phyloP scores from a whole-genome alignment of 2,329 filamentous ascomycete genomes.

The Teratosphaeria nubilosa region DNA sequence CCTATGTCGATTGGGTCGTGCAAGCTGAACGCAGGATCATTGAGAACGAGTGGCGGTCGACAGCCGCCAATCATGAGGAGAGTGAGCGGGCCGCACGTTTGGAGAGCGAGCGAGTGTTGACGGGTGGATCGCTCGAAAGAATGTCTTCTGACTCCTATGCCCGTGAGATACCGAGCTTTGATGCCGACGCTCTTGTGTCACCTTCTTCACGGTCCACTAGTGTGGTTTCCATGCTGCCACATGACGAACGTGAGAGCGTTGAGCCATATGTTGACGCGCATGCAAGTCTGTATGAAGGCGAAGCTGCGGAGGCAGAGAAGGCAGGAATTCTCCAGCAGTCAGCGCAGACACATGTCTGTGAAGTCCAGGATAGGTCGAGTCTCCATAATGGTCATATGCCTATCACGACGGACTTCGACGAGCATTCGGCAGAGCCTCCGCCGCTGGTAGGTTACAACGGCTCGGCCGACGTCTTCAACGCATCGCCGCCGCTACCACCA shows the following conservation, averaged over 20 bases:
- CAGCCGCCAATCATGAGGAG: background rate
- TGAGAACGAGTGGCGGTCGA: constrained; percentile 45
- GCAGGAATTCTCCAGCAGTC: background rate
- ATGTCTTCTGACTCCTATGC: constrained; percentile 1
- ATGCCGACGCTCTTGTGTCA: constrained; percentile 1
- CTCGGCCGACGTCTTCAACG: background rate
- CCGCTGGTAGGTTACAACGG: background rate
- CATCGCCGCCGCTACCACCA: background rate
- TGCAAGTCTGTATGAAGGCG: background rate
- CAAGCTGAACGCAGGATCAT: constrained; percentile 65
- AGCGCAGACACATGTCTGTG: background rate
- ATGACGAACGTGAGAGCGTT: background rate
- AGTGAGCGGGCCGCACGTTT: background rate
- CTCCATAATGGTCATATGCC: background rate
- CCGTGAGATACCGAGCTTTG: background rate
- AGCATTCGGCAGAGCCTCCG: background rate
- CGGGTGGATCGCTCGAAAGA: background rate
- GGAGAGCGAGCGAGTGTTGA: background rate
- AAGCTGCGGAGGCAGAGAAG: background rate
- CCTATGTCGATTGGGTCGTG: constrained; percentile 72
- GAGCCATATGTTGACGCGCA: background rate
- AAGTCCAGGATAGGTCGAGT: background rate
- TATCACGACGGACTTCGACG: background rate
- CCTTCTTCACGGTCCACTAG: constrained; percentile 3
- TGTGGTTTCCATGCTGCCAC: background rate